Percentiles rank a stretch among this genome's conserved stretches.
phyloP scores from a whole-genome alignment of 768 basidiomycete genomes.

The Tulasnella sp. region DNA sequence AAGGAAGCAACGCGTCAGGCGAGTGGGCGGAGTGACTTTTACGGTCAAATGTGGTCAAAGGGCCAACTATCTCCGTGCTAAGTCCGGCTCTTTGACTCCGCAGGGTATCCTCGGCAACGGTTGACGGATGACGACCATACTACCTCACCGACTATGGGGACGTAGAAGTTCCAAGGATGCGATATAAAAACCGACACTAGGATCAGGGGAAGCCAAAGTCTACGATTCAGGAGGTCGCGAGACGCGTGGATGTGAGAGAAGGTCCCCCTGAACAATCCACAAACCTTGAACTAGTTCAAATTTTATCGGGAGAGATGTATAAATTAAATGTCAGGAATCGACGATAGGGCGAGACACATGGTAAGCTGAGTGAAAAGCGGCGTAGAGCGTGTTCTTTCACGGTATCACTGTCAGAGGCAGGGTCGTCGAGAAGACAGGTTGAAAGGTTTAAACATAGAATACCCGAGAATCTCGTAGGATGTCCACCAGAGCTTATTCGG shows the following conservation, averaged over 20 bases:
- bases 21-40: slow-evolving; percentile 12
- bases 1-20: slow-evolving; percentile 6
- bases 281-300: not conserved
- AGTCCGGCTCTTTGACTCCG: not conserved
- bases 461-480: not conserved
- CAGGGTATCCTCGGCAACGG: not conserved
- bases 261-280: not conserved
- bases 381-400: not conserved
- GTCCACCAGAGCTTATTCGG: not conserved
- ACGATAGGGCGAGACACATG: not conserved
- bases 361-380: not conserved
- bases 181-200: not conserved
- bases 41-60: slow-evolving; percentile 16
- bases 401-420: not conserved
- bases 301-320: too few species aligned
- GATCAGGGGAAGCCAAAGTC: not conserved
- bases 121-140: not conserved
- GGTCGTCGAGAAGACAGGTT: not conserved
- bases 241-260: not conserved
- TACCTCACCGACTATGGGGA: not conserved
- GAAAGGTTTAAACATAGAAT: not conserved
- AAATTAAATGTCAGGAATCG: not conserved
- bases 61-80: not conserved
- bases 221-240: not conserved
- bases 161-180: not conserved